Evolutionary conservation across 441 rosid species (phyloP).

Genomic region (Populus hybrid): DNA sequence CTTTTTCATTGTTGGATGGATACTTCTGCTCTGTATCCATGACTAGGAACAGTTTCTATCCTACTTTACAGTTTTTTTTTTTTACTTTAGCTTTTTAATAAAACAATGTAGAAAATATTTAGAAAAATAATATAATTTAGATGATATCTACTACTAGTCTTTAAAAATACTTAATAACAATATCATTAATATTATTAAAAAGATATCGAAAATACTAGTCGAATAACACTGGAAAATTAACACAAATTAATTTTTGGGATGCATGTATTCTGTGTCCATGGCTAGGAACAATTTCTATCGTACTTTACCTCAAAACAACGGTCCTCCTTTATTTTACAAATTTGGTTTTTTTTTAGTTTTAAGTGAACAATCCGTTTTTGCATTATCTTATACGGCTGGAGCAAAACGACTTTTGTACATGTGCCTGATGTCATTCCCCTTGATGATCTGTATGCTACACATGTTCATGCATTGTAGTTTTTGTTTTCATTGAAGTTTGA

Average conservation of each 20-base stretch:
- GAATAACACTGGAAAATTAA: no score
- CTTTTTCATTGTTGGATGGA: background rate
- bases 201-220: no score
- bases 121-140: no score
- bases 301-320: background rate
- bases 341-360: background rate
- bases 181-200: no score
- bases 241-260: no score
- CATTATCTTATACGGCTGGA: background rate
- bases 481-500: background rate
- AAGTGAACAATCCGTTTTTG: background rate
- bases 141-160: no score
- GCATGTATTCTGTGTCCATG: background rate
- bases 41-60: background rate
- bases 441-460: background rate
- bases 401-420: conserved; percentile 2
- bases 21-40: background rate
- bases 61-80: background rate
- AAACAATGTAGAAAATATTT: no score
- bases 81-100: no score
- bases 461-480: background rate
- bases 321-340: no score
- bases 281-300: background rate
- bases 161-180: no score
- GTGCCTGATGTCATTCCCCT: conserved; percentile 3